Conservation (phyloP, 768 basidiomycete species). For the Hypsizygus marmoreus region DNA sequence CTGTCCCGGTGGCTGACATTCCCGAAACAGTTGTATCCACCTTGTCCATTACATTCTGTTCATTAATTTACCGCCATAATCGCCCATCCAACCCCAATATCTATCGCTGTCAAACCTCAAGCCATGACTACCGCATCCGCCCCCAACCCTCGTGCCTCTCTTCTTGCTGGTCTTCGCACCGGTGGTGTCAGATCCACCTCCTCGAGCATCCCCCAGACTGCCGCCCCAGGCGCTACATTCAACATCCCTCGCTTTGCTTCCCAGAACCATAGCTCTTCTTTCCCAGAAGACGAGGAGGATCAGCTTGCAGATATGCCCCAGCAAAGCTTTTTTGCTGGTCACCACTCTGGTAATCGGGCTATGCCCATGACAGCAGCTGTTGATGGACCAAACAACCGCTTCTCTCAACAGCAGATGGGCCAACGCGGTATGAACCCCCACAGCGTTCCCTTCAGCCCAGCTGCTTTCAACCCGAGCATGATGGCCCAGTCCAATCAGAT, state of each 20-base stretch:
- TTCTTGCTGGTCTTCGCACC: slow-evolving; percentile 86
- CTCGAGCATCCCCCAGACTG: slow-evolving; percentile 62
- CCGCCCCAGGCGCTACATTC: slow-evolving; percentile 64
- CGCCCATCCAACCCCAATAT: slow-evolving; percentile 25
- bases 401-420: slow-evolving; percentile 58
- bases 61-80: slow-evolving; percentile 36
- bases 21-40: slow-evolving; percentile 32
- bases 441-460: slow-evolving; percentile 56
- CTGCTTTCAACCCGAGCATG: slow-evolving; percentile 46
- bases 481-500: slow-evolving; percentile 47
- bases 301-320: slow-evolving; percentile 59
- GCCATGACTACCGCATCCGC: slow-evolving; percentile 47
- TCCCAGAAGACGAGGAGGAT: slow-evolving; percentile 62
- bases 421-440: slow-evolving; percentile 52
- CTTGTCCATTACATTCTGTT: slow-evolving; percentile 33
- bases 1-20: slow-evolving; percentile 12
- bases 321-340: slow-evolving; percentile 53
- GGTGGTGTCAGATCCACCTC: slow-evolving; percentile 86
- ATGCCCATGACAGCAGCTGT: slow-evolving; percentile 71
- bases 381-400: slow-evolving; percentile 67
- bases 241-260: slow-evolving; percentile 60
- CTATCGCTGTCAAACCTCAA: slow-evolving; percentile 30
- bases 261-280: slow-evolving; percentile 42
- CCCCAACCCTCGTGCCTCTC: slow-evolving; percentile 72
- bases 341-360: slow-evolving; percentile 35